A percentile compares a stretch with the other conserved stretches of the same genome.
phyloP scores from a whole-genome alignment of 106 monocot genomes.

The Apostasia shenzhenica region DNA sequence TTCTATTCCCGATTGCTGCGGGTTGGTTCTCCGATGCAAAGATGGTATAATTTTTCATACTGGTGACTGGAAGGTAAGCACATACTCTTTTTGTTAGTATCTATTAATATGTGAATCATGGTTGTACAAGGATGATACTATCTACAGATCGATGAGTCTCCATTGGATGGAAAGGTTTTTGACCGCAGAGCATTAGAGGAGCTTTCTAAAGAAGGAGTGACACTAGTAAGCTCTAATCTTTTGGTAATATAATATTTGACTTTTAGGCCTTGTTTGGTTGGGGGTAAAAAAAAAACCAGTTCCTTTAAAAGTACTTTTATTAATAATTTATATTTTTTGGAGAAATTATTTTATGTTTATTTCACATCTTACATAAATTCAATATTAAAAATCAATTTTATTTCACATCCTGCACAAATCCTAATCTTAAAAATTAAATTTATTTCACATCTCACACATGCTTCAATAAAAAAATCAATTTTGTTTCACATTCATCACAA shows the following conservation, averaged over 20 bases:
- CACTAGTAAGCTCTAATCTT: conserved; percentile 59
- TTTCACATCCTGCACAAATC: too few species aligned
- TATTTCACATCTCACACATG: too few species aligned
- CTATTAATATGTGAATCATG: background rate
- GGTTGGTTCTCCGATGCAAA: conserved; percentile 84
- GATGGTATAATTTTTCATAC: conserved; percentile 98
- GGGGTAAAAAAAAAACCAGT: too few species aligned
- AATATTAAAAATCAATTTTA: too few species aligned
- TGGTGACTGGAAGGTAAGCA: conserved; percentile 96
- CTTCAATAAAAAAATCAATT: too few species aligned
- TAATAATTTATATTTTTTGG: background rate
- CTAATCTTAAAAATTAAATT: too few species aligned
- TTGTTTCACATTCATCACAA: too few species aligned
- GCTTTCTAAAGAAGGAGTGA: conserved; percentile 97
- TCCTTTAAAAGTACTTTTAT: background rate
- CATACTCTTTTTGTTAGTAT: background rate
- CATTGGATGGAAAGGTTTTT: conserved; percentile 93
- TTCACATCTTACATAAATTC: too few species aligned
- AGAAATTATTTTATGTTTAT: too few species aligned
- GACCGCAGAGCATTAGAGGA: conserved; percentile 92
- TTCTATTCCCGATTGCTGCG: conserved; percentile 99
- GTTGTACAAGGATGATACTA: background rate
- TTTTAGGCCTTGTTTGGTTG: too few species aligned
- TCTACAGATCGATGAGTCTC: conserved; percentile 91
- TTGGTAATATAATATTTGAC: background rate